These are phyloP conservation scores for Hymenoscyphus albidus DNA, from an alignment of 2,329 filamentous ascomycete genomes.

Conservation along the genomic window DNA sequence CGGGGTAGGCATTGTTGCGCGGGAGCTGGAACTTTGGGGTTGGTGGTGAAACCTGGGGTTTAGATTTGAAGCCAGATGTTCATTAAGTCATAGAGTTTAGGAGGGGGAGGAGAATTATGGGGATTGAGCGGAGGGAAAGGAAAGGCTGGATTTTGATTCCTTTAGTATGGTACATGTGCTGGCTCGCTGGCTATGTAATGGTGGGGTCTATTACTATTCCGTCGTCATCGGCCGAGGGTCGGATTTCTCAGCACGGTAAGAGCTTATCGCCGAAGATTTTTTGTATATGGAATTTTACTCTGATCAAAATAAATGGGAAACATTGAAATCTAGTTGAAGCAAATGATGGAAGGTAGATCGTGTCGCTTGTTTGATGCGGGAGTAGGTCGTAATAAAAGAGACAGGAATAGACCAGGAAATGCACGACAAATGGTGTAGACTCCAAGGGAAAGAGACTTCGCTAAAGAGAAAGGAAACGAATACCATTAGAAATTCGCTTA, in stretches of 20 bases:
- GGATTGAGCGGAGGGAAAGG: not conserved
- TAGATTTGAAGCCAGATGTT: not conserved
- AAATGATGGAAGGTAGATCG: too few species aligned
- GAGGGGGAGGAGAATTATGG: not conserved
- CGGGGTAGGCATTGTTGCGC: conserved; percentile 31
- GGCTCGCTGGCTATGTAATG: conserved; percentile 16
- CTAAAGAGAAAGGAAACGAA: too few species aligned
- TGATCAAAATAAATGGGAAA: too few species aligned
- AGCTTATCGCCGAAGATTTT: not conserved
- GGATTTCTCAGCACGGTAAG: not conserved
- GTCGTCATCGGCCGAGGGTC: not conserved
- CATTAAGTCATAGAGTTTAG: not conserved
- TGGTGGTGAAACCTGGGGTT: not conserved
- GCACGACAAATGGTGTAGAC: too few species aligned
- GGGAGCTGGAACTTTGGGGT: not conserved
- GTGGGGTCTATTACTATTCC: conserved; percentile 13
- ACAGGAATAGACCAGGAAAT: too few species aligned
- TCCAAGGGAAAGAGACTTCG: too few species aligned
- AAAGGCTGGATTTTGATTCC: not conserved
- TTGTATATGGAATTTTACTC: too few species aligned
- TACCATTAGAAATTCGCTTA: too few species aligned
- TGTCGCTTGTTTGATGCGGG: too few species aligned
- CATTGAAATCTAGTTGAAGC: too few species aligned
- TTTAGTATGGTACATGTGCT: not conserved
- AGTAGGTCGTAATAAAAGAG: too few species aligned